Conservation (phyloP, 2,329 filamentous ascomycete genomes). For the Trichoderma sp. region DNA sequence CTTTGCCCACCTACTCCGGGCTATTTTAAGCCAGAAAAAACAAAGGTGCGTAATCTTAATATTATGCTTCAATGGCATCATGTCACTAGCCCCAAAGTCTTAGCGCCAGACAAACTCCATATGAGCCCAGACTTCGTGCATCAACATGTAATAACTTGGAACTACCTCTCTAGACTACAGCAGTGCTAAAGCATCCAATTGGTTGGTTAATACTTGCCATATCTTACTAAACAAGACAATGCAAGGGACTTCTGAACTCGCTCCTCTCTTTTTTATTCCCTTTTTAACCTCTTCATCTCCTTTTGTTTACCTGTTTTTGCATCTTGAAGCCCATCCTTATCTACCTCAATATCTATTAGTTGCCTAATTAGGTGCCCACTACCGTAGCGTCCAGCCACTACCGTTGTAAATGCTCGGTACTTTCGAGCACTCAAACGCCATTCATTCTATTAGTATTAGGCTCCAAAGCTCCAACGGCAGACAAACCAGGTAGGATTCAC, state of each 20-base stretch:
- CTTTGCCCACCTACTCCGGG: neutral
- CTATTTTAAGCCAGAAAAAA: neutral
- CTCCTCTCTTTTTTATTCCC: neutral
- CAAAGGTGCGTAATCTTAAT: slow-evolving; percentile 14
- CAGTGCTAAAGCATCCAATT: neutral
- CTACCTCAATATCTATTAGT: neutral
- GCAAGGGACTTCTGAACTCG: neutral
- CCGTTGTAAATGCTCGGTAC: neutral
- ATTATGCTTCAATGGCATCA: slow-evolving; percentile 12
- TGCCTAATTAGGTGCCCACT: slow-evolving; percentile 16
- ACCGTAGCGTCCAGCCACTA: neutral
- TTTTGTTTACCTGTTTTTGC: neutral
- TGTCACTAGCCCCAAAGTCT: neutral
- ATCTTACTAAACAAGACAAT: neutral
- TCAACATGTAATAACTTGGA: neutral
- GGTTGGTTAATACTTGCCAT: neutral
- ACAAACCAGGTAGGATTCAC: neutral
- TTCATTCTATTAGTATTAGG: neutral
- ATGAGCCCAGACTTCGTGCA: neutral
- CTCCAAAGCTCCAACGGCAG: neutral
- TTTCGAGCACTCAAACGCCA: neutral
- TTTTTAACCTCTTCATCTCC: neutral
- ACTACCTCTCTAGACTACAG: neutral
- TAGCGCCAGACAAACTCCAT: neutral
- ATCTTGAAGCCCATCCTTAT: neutral